Evolutionary conservation across 2,329 filamentous ascomycete genomes (phyloP), one percentile per base, ranked within the genome.

Genomic region (Xylariales sp.): DNA sequence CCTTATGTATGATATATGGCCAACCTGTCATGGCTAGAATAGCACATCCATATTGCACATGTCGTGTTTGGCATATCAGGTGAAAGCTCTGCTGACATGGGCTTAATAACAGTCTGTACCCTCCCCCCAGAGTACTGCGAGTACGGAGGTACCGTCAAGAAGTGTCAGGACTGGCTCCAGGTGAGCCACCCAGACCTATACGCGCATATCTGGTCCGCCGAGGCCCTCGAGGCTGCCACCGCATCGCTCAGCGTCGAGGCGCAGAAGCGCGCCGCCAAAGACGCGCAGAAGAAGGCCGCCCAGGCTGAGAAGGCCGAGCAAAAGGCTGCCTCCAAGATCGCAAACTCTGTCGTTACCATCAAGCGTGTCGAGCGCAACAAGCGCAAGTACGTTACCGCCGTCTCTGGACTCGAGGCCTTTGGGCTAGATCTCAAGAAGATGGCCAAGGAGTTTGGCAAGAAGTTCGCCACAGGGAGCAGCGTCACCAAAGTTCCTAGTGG

Each of bases 301-400:
- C 96, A 95, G 70, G 93, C 93, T 37, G 88, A 89, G 48, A 83
- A 89, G 18, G 83, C 81, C 15, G 91, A 95, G 65, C 79, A 83
- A 46, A 88, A 89, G 59, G 83, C 90, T 47, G 83, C 82, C 17
- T 88, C 90, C 59, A 83, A 85, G 57, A 85, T 91, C 51, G 88
- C 88, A 25, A 80, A 85, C 43, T 87, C 85, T 48, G 85, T 89
- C 56, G 70, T 98, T 38, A 82, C 80, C 40, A 95, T 98, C 68
- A 96, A 96, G 76, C 87, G 93, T 18, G 93, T 98, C 53, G 93
- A 97, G 73, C 82, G 93, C 46, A 97, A 95, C 67, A 98, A 98
- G 76, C 81, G 93, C 57, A 98, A 98, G 70, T 94, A 83, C 60
- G 90, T 98, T 38, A 98, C 93, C 1, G 84, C 90, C 13, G 82